Percentiles rank a stretch among this genome's conserved stretches.
Evolutionary conservation across 2,329 filamentous ascomycete genomes (phyloP).

Genomic region (Ophiostoma quercus): DNA sequence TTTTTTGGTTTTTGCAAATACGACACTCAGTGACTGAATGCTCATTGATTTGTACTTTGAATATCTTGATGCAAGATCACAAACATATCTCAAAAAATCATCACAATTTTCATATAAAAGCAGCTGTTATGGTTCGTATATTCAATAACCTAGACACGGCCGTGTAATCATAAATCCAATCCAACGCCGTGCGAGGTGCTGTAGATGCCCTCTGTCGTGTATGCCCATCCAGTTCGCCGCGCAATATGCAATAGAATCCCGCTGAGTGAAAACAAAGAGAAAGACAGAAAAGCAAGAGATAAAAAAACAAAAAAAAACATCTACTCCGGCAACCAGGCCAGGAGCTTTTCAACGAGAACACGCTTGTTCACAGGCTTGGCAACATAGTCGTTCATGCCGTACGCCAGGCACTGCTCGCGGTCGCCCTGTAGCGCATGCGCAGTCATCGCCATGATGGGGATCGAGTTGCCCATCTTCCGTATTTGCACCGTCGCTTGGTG

Average conservation of each 20-base stretch:
- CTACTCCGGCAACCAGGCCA: conserved; percentile 23
- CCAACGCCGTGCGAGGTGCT: neutral
- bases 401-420: conserved; percentile 47
- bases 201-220: conserved; percentile 1
- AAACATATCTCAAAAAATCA: neutral
- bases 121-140: neutral
- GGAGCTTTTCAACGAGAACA: conserved; percentile 23
- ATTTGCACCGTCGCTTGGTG: conserved; percentile 47
- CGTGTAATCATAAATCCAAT: neutral
- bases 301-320: neutral
- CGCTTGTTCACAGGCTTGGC: conserved; percentile 35
- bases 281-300: neutral
- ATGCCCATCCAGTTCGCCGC: neutral
- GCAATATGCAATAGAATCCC: neutral
- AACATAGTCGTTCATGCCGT: conserved; percentile 53
- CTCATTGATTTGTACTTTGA: neutral
- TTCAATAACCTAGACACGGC: neutral
- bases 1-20: no score
- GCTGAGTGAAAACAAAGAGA: neutral
- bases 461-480: conserved; percentile 34
- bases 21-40: no score
- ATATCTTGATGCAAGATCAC: neutral
- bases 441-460: conserved; percentile 46
- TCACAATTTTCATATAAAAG: neutral
- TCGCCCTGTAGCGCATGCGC: conserved; percentile 53